A percentile compares a stretch with the other conserved stretches of the same genome.
These are phyloP conservation scores for Neonectria faginata DNA, from an alignment of 2,329 filamentous ascomycete genomes.

Conservation along the genomic window DNA sequence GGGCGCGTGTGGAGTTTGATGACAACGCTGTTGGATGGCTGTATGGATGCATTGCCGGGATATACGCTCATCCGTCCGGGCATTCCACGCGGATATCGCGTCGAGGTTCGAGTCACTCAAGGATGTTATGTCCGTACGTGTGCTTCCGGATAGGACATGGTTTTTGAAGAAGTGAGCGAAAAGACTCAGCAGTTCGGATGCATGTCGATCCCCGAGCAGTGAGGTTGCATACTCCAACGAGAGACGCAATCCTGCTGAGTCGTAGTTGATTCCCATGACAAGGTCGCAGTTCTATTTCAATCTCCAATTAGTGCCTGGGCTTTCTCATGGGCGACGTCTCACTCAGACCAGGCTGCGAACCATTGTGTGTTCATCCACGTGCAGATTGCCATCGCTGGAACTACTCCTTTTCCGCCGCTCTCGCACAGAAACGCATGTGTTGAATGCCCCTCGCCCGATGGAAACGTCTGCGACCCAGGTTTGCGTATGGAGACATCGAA, in stretches of 20 bases:
- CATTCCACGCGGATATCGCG: not conserved
- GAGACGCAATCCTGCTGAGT: not conserved
- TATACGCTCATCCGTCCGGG: not conserved
- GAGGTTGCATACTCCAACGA: not conserved
- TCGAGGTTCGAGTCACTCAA: not conserved
- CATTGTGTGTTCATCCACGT: no score
- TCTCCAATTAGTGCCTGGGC: not conserved
- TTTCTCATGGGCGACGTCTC: not conserved
- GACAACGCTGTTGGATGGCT: not conserved
- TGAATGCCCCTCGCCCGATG: not conserved
- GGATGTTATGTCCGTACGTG: no score
- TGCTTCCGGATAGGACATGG: not conserved
- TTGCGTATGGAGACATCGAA: not conserved
- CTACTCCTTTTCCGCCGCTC: not conserved
- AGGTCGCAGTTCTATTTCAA: not conserved
- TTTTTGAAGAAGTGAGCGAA: not conserved
- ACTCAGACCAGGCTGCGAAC: not conserved
- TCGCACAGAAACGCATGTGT: not conserved
- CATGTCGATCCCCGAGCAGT: no score
- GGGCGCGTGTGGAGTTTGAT: not conserved
- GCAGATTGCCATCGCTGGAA: not conserved
- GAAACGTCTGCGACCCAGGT: no score
- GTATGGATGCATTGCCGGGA: not conserved
- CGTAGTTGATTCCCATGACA: not conserved
- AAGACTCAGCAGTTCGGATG: not conserved